These are phyloP conservation scores for Alternaria consortialis DNA, from an alignment of 2,329 filamentous ascomycete species.

Conservation along the genomic window DNA sequence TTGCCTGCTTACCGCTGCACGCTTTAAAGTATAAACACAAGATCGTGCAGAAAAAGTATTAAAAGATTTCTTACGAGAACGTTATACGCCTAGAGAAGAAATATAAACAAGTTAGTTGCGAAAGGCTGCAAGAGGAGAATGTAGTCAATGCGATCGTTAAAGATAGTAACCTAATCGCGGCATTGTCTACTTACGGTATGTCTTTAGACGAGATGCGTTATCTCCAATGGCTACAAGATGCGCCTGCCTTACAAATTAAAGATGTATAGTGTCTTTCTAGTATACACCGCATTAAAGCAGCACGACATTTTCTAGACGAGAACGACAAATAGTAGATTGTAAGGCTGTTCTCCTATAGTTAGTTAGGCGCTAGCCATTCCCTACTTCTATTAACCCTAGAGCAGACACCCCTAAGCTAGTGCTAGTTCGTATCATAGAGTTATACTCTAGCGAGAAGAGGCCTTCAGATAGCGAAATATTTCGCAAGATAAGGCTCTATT, in stretches of 20 bases:
- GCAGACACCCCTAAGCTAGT: conserved; percentile 16
- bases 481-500: conserved; percentile 28
- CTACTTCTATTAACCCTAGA: not conserved
- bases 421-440: conserved; percentile 21
- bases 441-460: conserved; percentile 24
- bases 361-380: conserved; percentile 9
- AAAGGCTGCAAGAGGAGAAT: conserved; percentile 28
- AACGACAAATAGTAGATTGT: conserved; percentile 36
- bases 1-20: conserved; percentile 15
- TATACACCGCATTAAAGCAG: conserved; percentile 26
- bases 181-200: conserved; percentile 10
- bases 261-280: conserved; percentile 28
- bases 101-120: conserved; percentile 15
- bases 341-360: conserved; percentile 25
- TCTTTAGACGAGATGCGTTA: conserved; percentile 11
- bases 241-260: conserved; percentile 17
- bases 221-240: conserved; percentile 18
- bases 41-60: conserved; percentile 9
- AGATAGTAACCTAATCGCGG: conserved; percentile 14
- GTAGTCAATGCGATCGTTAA: conserved; percentile 28
- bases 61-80: conserved; percentile 10
- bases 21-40: conserved; percentile 13
- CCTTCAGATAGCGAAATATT: conserved; percentile 31
- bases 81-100: conserved; percentile 7
- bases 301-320: conserved; percentile 21